Evolutionary conservation across 208 protist genomes (phyloP), one percentile per base, ranked within the genome.

Genomic region (Novymonas esmeraldas): DNA sequence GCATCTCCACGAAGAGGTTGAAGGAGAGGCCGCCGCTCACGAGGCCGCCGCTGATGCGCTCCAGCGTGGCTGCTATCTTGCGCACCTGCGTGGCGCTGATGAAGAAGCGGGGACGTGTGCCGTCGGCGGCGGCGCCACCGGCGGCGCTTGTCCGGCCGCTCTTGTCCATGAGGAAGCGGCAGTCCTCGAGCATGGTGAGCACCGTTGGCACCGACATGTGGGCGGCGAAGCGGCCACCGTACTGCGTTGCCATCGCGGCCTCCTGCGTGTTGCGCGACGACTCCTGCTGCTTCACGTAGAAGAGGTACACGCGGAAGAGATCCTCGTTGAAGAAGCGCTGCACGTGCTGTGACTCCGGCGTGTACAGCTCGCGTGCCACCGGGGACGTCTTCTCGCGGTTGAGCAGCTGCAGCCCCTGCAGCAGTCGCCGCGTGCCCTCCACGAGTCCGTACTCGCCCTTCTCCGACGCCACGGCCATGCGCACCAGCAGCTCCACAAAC

Each of bases 401-500:
- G 29, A 84, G 85, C 33, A 83, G 31, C 33, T 65, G 68, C 41
- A 93, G 58, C 16, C 29, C 48, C 18, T 75, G 58, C 2, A 94
- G 63, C 49, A 94, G 80, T 16, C 60, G 65, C 14, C 74, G 59
- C 24, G 84, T 77, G 46, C 77, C 67, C 33, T 90, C 86, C 22
- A 89, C 64, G 14, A 94, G 64, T 14, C 77, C 63, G 33, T 58
- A 58, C 45, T 73, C 38, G 45, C 49, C 57, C 9, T 68, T 68
- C 52, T 85, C 79, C 5, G 51, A 64, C 9, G 54, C 62, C 2
- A 80, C 65, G 9, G 79, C 83, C 29, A 96, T 65, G 20, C 84
- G 83, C 42, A 96, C 65, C 28, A 96, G 71, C 0, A 93, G 82
- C 72, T 93, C 82, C 5, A 85, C 70, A 54, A 96, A 96, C 48